These are phyloP conservation scores for Chimonanthus praecox DNA, from an alignment of 164 flowering plant species.

Conservation along the genomic window DNA sequence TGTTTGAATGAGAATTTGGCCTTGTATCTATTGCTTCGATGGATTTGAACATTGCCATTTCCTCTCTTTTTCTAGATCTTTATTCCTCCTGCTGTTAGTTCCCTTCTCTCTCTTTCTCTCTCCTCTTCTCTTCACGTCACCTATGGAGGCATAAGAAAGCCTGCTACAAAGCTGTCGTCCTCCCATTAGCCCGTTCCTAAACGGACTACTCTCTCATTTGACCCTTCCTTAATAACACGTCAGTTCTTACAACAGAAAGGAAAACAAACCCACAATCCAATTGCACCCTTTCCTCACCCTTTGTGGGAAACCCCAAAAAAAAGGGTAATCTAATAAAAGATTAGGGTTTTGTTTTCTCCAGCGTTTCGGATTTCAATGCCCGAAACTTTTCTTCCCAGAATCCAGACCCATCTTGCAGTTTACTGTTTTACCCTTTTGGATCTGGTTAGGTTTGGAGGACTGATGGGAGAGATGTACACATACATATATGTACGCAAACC, in stretches of 20 bases:
- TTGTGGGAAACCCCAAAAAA: neutral
- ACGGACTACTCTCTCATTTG: slow-evolving; percentile 12
- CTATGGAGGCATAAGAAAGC: slow-evolving; percentile 4
- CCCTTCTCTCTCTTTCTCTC: slow-evolving; percentile 8
- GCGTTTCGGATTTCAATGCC: slow-evolving; percentile 6
- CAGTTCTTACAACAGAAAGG: slow-evolving; percentile 10
- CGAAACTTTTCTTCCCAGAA: too few relatives aligned
- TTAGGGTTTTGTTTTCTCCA: neutral
- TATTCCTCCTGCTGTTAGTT: slow-evolving; percentile 6
- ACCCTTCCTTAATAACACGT: slow-evolving; percentile 25
- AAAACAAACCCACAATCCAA: neutral
- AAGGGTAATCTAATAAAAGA: neutral
- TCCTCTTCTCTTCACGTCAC: slow-evolving; percentile 9
- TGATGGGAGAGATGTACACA: neutral
- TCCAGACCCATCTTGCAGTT: neutral
- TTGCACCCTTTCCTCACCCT: too few relatives aligned
- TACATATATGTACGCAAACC: slow-evolving; percentile 2
- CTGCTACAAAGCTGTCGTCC: slow-evolving; percentile 17
- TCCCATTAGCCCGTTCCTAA: slow-evolving; percentile 20
- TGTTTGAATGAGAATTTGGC: neutral
- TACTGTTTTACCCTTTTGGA: slow-evolving; percentile 1
- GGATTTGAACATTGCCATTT: slow-evolving; percentile 6
- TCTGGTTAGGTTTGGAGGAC: slow-evolving; percentile 12
- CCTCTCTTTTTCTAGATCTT: slow-evolving; percentile 9
- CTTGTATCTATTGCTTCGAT: neutral